These are phyloP conservation scores for Beauveria sp. DNA, from an alignment of 2,329 filamentous ascomycete genomes.

Conservation along the genomic window DNA sequence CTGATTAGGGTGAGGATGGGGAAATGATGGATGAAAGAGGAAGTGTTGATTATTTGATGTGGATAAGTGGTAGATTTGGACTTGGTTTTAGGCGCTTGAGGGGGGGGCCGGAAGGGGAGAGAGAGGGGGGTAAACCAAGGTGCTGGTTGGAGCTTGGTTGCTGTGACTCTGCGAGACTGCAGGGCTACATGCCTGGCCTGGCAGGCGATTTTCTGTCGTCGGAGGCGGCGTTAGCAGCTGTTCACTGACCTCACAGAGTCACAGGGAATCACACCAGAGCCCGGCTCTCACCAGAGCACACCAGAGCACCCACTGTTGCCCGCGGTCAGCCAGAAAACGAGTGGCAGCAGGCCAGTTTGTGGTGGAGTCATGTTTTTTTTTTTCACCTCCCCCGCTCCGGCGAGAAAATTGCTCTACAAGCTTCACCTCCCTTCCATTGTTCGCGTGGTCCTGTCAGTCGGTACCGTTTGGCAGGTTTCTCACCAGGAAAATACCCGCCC, in stretches of 20 bases:
- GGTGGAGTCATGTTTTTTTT: conserved; percentile 9
- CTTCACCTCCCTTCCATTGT: conserved; percentile 12
- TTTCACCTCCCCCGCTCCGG: conserved; percentile 5
- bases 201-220: background rate
- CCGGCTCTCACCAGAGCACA: no score
- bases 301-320: background rate
- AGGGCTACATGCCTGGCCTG: background rate
- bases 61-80: conserved; percentile 18
- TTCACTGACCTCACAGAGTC: background rate
- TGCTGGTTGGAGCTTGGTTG: background rate
- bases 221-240: background rate
- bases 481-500: background rate
- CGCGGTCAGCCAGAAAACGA: background rate
- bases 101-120: conserved; percentile 10
- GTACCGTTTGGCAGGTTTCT: background rate
- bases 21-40: conserved; percentile 20
- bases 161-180: background rate
- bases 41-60: conserved; percentile 25
- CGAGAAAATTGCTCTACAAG: conserved; percentile 1
- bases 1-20: conserved; percentile 17
- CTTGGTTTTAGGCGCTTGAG: conserved; percentile 13
- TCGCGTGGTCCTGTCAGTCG: background rate
- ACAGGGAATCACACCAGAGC: no score
- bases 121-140: conserved; percentile 9
- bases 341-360: background rate